Evolutionary conservation across 352 stramenopile species (phyloP).

Genomic region (Pythium chondricola): DNA sequence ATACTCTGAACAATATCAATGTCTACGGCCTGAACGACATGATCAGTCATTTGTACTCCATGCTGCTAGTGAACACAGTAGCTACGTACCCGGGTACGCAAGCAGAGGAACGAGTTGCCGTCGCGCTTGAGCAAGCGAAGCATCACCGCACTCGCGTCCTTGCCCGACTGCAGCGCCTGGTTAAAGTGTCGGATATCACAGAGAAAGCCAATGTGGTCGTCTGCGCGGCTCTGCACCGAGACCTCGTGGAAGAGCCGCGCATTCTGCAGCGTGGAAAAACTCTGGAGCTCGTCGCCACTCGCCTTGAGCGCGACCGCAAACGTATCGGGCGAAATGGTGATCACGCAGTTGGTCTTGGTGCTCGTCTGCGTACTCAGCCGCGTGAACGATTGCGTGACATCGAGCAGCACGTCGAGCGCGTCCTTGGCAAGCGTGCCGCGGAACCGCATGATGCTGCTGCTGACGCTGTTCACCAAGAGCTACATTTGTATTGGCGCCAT

Average conservation of each 20-base stretch:
- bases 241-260: constrained; percentile 66
- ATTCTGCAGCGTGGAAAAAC: constrained; percentile 63
- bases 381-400: constrained; percentile 66
- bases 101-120: constrained; percentile 62
- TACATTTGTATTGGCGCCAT: too few relatives aligned
- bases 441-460: too few relatives aligned
- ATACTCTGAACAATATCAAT: constrained; percentile 85
- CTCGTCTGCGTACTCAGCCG: constrained; percentile 49
- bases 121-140: constrained; percentile 78
- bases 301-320: constrained; percentile 65
- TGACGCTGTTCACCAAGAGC: too few relatives aligned
- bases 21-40: constrained; percentile 44
- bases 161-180: constrained; percentile 66
- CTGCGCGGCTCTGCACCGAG: constrained; percentile 60
- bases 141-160: constrained; percentile 73
- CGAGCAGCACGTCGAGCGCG: constrained; percentile 68
- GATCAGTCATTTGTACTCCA: not conserved
- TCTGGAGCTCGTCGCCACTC: constrained; percentile 70
- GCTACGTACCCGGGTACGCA: constrained; percentile 44
- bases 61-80: not conserved
- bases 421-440: constrained; percentile 70
- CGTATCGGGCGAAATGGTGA: constrained; percentile 60
- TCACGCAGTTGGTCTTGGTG: constrained; percentile 59
- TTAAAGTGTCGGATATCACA: constrained; percentile 73
- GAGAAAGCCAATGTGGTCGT: constrained; percentile 78